phyloP scores from a whole-genome alignment of 164 flowering plant genomes.

The Vitis cinerea region DNA sequence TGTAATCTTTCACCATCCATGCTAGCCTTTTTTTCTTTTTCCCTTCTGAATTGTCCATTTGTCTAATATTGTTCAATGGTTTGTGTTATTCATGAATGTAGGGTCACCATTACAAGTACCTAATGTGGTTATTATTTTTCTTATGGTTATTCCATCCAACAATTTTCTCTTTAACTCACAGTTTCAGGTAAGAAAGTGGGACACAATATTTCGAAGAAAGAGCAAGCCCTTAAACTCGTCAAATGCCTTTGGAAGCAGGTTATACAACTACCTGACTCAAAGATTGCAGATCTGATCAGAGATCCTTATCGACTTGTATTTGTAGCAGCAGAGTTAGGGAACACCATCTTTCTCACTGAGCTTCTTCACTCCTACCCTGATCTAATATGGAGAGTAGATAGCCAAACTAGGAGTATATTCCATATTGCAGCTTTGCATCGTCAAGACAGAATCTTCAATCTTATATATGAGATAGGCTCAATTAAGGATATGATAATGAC shows the following conservation, averaged over 20 bases:
- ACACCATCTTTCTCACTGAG: conserved; percentile 17
- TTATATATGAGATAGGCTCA: conserved; percentile 23
- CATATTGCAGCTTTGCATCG: conserved; percentile 28
- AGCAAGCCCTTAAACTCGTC: neutral
- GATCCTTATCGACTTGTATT: conserved; percentile 18
- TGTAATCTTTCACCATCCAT: no score
- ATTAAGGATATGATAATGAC: no score
- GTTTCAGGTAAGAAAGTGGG: no score
- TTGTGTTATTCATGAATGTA: no score
- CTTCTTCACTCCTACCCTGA: conserved; percentile 29
- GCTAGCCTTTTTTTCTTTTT: no score
- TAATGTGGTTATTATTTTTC: no score
- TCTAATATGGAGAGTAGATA: conserved; percentile 27
- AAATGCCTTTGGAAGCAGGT: neutral
- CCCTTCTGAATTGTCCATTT: no score
- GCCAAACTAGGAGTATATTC: conserved; percentile 18
- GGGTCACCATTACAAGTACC: no score
- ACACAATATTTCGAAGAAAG: no score
- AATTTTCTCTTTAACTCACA: no score
- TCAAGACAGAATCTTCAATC: conserved; percentile 25
- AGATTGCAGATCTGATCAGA: conserved; percentile 1
- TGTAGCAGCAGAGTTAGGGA: conserved; percentile 27
- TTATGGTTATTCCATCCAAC: no score
- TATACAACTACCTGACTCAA: neutral
- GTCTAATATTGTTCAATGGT: no score